Conservation (phyloP, 257 asterid genomes). For the Echium plantagineum region DNA sequence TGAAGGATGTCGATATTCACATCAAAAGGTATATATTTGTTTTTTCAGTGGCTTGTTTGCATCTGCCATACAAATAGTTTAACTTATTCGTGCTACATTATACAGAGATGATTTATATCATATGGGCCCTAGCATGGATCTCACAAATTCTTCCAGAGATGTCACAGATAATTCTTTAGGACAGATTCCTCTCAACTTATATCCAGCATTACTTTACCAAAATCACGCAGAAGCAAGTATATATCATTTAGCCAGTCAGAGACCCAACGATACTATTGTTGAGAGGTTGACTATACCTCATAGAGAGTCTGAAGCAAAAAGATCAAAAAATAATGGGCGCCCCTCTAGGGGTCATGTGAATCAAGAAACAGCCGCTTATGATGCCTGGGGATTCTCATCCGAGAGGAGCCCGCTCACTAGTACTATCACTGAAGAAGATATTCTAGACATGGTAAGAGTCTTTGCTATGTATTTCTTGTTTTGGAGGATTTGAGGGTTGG, state of each 20-base stretch:
- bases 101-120: constrained; percentile 30
- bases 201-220: constrained; percentile 52
- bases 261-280: constrained; percentile 11
- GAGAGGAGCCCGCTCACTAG: constrained; percentile 40
- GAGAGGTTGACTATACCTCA: constrained; percentile 23
- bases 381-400: constrained; percentile 43
- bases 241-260: constrained; percentile 38
- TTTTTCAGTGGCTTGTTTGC: constrained; percentile 3
- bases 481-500: not conserved
- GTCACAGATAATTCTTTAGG: constrained; percentile 30
- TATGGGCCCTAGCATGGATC: constrained; percentile 37
- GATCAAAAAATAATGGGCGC: constrained; percentile 31
- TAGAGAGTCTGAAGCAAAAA: constrained; percentile 25
- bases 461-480: constrained; percentile 9
- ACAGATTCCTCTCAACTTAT: constrained; percentile 37
- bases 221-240: constrained; percentile 55
- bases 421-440: constrained; percentile 75
- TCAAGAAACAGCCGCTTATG: constrained; percentile 21
- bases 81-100: constrained; percentile 14
- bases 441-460: constrained; percentile 70
- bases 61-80: constrained; percentile 6
- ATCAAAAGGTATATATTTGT: constrained; percentile 31
- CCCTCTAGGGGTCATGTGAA: constrained; percentile 15
- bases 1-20: constrained; percentile 34
- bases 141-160: constrained; percentile 27